These are phyloP conservation scores for Antitrichia curtipendula DNA, from an alignment of 225 moss, liverwort and hornwort genomes.

Conservation along the genomic window DNA sequence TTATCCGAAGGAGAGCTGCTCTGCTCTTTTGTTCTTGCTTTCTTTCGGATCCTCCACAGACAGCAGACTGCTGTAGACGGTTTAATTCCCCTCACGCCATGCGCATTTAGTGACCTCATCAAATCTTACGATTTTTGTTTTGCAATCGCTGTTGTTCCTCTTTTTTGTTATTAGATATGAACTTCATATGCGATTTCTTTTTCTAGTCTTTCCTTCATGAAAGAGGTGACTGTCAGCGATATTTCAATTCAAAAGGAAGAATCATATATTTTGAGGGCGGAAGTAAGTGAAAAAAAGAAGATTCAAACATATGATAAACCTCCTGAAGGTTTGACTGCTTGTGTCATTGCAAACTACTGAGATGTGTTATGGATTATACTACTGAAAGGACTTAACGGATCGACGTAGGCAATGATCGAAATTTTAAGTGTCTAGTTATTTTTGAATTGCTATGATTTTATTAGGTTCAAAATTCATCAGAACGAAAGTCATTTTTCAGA, in stretches of 20 bases:
- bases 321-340: not conserved
- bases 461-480: not conserved
- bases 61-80: not conserved
- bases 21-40: not conserved
- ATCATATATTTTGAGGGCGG: not conserved
- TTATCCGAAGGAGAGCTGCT: not conserved
- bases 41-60: not conserved
- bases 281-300: too few species aligned
- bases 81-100: not conserved
- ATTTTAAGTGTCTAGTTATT: not conserved
- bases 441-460: not conserved
- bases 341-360: not conserved
- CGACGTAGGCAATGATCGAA: not conserved
- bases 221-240: not conserved
- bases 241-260: not conserved
- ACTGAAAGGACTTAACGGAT: not conserved
- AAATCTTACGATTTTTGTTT: not conserved
- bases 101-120: not conserved
- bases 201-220: not conserved
- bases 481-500: not conserved
- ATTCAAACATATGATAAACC: not conserved
- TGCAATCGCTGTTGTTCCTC: not conserved
- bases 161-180: not conserved
- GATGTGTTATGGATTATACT: not conserved
- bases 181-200: too few species aligned